Base-by-base conservation (phyloP, 306 rosid genomes). In the Castanospermum australe region DNA sequence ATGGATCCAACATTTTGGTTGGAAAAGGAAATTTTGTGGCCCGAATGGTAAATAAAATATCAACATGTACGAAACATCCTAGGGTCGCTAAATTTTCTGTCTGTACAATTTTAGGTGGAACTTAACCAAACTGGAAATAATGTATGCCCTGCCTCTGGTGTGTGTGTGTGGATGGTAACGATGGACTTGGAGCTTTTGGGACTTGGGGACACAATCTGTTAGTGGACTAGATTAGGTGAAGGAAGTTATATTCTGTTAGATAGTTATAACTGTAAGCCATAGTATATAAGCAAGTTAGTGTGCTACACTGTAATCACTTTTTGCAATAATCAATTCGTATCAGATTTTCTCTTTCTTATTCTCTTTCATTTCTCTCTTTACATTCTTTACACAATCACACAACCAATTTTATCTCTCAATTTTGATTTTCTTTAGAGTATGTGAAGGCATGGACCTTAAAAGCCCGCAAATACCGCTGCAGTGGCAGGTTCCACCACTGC, bases 361-460 rank as follows among this genome's bases (percentile, higher is more conserved):
- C n/a, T n/a, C n/a, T n/a, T n/a, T n/a, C n/a, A n/a, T n/a, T n/a
- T n/a, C n/a, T n/a, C n/a, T n/a, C n/a, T n/a, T n/a, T n/a, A n/a
- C n/a, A n/a, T n/a, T n/a, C n/a, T n/a, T n/a, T n/a, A n/a, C n/a
- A n/a, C n/a, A n/a, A n/a, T 3, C 21, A 60, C 63, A 17, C 86
- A 73, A 67, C 68, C 45, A 18, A 75, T 75, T 81, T 61, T 69
- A 68, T 68, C 79, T 51, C 60, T 47, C 65, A 68, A 72, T 59
- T 57, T 73, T 71, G 32, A 83, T 85, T 85, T 85, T 84, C 86
- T 82, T 75, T 68, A 84, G 77, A 79, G 89, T 77, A 87, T 77
- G 83, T 84, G 88, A 87, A 91, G 35, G 36, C 83, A 71, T 67
- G 33, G 81, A 91, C 87, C 90, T 54, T 68, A 84, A 89, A 64